Conservation (phyloP, 108 stramenopile genomes). For the Pelagomonas calceolata region DNA sequence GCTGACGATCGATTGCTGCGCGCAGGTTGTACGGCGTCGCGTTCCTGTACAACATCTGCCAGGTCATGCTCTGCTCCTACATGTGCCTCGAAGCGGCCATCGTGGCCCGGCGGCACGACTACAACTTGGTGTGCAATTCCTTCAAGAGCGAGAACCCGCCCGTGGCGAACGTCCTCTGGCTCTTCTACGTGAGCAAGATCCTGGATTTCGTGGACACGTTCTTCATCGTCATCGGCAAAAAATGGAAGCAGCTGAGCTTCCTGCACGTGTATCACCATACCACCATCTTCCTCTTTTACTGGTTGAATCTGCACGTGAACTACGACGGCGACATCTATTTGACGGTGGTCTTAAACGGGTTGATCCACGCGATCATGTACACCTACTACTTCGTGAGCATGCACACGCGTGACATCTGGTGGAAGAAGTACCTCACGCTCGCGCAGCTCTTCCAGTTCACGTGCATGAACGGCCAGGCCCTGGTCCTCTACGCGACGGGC, state of each 20-base stretch:
- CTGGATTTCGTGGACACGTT: slow-evolving; percentile 97
- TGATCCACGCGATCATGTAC: slow-evolving; percentile 99
- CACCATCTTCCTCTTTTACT: slow-evolving; percentile 95
- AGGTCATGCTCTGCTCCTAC: slow-evolving; percentile 95
- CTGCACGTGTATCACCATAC: slow-evolving; percentile 99
- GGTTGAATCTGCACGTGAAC: slow-evolving; percentile 78
- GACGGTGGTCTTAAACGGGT: slow-evolving; percentile 88
- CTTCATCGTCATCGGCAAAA: slow-evolving; percentile 94
- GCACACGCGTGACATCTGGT: slow-evolving; percentile 88
- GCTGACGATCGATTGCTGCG: no score
- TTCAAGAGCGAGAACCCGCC: slow-evolving; percentile 66
- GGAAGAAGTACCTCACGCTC: slow-evolving; percentile 84
- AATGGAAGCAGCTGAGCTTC: slow-evolving; percentile 95
- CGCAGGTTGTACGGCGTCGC: slow-evolving; percentile 62
- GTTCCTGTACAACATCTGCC: slow-evolving; percentile 93
- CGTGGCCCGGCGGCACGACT: slow-evolving; percentile 75
- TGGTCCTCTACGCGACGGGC: slow-evolving; percentile 53
- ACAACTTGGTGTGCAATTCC: slow-evolving; percentile 65
- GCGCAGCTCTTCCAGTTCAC: slow-evolving; percentile 94
- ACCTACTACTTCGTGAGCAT: slow-evolving; percentile 98
- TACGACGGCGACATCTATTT: slow-evolving; percentile 94
- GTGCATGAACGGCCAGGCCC: slow-evolving; percentile 91
- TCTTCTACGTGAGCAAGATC: slow-evolving; percentile 94
- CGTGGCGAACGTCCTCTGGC: slow-evolving; percentile 79
- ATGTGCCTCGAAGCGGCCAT: slow-evolving; percentile 90